Percentiles rank a stretch among this genome's conserved stretches.
These are phyloP conservation scores for Talaromyces proteolyticus DNA, from an alignment of 495 filamentous ascomycete species.

Conservation along the genomic window DNA sequence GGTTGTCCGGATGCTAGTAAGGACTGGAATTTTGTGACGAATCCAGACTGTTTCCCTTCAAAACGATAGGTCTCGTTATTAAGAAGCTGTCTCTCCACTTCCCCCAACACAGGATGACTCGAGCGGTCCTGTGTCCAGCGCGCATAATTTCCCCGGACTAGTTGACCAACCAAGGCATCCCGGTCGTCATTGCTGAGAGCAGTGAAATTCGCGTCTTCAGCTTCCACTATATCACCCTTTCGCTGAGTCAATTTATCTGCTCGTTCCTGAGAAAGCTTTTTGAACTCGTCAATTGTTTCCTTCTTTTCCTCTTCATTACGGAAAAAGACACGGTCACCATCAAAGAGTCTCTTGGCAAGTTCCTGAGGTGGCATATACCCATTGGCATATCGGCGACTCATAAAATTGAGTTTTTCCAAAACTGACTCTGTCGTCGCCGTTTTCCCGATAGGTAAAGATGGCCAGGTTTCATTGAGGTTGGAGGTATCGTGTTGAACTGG, in stretches of 20 bases:
- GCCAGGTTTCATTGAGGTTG: slow-evolving; percentile 35
- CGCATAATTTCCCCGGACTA: slow-evolving; percentile 54
- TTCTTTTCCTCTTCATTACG: slow-evolving; percentile 30
- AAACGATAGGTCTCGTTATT: slow-evolving; percentile 42
- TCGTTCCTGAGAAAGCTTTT: slow-evolving; percentile 26
- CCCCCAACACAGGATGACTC: slow-evolving; percentile 12
- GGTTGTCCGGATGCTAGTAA: slow-evolving; percentile 25
- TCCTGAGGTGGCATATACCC: slow-evolving; percentile 34
- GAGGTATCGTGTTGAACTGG: slow-evolving; percentile 23
- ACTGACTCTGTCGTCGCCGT: slow-evolving; percentile 25
- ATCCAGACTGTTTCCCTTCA: slow-evolving; percentile 30
- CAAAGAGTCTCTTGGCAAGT: slow-evolving; percentile 32
- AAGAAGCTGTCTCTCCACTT: slow-evolving; percentile 30
- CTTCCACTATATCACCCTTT: slow-evolving; percentile 32
- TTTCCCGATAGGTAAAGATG: slow-evolving; percentile 28
- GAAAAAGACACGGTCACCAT: slow-evolving; percentile 37
- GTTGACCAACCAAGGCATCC: slow-evolving; percentile 59
- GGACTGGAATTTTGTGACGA: slow-evolving; percentile 38
- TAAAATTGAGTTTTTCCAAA: slow-evolving; percentile 27
- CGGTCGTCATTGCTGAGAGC: slow-evolving; percentile 51
- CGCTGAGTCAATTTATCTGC: slow-evolving; percentile 37
- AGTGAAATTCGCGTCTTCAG: slow-evolving; percentile 26
- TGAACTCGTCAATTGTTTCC: slow-evolving; percentile 28
- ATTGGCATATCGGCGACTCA: slow-evolving; percentile 30
- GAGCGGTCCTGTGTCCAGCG: neutral